Conservation (phyloP, 139 green algal genomes). For the Prasinococcaceae sp. region DNA sequence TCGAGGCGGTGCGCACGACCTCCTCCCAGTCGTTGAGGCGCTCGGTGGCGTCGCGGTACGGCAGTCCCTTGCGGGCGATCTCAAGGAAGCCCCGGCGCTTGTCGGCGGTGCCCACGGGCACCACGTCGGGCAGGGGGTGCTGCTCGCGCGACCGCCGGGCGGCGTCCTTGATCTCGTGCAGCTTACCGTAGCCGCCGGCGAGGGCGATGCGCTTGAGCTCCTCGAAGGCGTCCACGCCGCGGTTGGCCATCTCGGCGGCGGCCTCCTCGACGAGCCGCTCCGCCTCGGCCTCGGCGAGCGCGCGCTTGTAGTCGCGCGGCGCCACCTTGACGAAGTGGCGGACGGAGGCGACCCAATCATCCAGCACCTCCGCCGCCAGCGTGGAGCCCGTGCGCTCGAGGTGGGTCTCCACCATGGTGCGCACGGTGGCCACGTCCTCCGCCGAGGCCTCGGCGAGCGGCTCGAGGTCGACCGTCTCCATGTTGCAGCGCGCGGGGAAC, state of each 20-base stretch:
- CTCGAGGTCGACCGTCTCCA: conserved; percentile 59
- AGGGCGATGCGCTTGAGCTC: conserved; percentile 53
- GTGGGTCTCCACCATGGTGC: conserved; percentile 64
- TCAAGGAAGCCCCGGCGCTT: conserved; percentile 75
- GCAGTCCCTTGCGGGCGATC: conserved; percentile 67
- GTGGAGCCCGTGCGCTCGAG: conserved; percentile 54
- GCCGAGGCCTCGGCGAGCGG: conserved; percentile 29
- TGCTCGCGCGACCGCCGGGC: not conserved
- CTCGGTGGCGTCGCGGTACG: conserved; percentile 66
- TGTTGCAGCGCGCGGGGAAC: conserved; percentile 42
- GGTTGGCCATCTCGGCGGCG: conserved; percentile 37
- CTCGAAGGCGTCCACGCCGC: conserved; percentile 58
- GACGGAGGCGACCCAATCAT: conserved; percentile 43
- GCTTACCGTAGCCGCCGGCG: not conserved
- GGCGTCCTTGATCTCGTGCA: not conserved
- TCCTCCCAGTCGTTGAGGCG: conserved; percentile 80
- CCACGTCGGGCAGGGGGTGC: not conserved
- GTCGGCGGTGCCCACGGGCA: conserved; percentile 20
- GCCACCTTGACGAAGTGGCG: conserved; percentile 54
- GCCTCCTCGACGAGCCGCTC: conserved; percentile 36
- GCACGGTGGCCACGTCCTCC: conserved; percentile 8
- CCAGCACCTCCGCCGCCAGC: conserved; percentile 42
- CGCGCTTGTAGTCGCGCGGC: conserved; percentile 32
- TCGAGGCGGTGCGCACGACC: conserved; percentile 35
- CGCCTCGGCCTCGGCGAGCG: conserved; percentile 25